These are phyloP conservation scores for Eragrostis curvula DNA, from an alignment of 176 grass and related monocot species.

Conservation along the genomic window DNA sequence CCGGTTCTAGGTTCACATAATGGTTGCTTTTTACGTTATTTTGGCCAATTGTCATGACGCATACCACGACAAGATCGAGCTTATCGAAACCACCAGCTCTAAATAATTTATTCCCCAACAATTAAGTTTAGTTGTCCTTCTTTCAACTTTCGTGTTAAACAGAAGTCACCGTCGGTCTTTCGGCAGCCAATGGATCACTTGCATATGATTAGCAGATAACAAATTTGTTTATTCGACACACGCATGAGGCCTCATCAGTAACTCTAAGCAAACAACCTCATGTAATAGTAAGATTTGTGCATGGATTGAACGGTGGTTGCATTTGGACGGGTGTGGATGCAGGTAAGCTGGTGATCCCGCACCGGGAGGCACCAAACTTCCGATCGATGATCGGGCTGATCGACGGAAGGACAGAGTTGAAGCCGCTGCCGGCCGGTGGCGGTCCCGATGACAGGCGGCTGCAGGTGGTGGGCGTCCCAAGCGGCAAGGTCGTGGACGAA, in stretches of 20 bases:
- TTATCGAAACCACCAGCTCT: not conserved
- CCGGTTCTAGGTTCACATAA: not conserved
- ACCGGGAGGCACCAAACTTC: constrained; percentile 48
- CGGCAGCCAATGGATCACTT: not conserved
- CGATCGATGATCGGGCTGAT: constrained; percentile 55
- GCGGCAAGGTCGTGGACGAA: not conserved
- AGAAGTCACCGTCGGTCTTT: not conserved
- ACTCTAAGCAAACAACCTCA: not conserved
- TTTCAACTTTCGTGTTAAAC: not conserved
- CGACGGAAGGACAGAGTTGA: constrained; percentile 61
- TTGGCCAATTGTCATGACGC: not conserved
- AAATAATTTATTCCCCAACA: too few species aligned
- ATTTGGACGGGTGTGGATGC: not conserved
- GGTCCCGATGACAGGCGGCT: constrained; percentile 25
- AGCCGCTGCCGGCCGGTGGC: constrained; percentile 5
- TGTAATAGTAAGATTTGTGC: not conserved
- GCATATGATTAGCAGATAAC: not conserved
- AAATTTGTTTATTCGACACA: not conserved
- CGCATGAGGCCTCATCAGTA: not conserved
- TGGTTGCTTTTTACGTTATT: not conserved
- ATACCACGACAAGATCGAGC: not conserved
- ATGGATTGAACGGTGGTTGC: too few species aligned
- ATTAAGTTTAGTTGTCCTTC: not conserved
- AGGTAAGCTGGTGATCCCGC: constrained; percentile 64
- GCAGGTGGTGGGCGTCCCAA: constrained; percentile 20